These are phyloP conservation scores for Paramecium biaurelia DNA, from an alignment of 73 alveolate genomes.

Conservation along the genomic window DNA sequence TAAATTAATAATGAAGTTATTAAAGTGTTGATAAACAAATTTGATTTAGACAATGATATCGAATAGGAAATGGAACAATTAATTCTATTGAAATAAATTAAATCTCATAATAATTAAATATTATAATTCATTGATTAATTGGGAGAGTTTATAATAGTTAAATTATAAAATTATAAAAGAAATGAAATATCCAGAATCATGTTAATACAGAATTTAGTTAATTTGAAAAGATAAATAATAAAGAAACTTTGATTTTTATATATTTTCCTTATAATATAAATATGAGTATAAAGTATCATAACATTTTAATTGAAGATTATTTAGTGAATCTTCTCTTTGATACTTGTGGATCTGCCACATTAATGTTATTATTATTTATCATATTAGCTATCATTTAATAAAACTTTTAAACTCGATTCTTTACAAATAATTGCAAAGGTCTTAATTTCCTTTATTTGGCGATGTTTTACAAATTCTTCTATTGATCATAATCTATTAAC, in stretches of 20 bases:
- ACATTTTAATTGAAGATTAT: neutral
- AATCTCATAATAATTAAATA: neutral
- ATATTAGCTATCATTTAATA: neutral
- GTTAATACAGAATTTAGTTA: neutral
- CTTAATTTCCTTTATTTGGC: too few species aligned
- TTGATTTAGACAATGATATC: neutral
- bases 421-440: too few species aligned
- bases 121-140: neutral
- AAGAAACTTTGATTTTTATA: neutral
- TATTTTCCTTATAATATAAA: neutral
- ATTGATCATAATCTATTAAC: neutral
- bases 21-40: neutral
- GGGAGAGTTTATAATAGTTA: neutral
- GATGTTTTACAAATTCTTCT: neutral
- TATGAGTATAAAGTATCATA: neutral
- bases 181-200: neutral
- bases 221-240: neutral
- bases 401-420: too few species aligned
- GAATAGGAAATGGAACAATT: neutral
- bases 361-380: neutral
- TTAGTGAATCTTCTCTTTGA: neutral
- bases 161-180: neutral
- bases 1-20: neutral
- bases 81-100: neutral
- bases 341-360: too few species aligned